Base-by-base conservation (phyloP, 1,284 basidiomycete species). In the Heliocybe sulcata region DNA sequence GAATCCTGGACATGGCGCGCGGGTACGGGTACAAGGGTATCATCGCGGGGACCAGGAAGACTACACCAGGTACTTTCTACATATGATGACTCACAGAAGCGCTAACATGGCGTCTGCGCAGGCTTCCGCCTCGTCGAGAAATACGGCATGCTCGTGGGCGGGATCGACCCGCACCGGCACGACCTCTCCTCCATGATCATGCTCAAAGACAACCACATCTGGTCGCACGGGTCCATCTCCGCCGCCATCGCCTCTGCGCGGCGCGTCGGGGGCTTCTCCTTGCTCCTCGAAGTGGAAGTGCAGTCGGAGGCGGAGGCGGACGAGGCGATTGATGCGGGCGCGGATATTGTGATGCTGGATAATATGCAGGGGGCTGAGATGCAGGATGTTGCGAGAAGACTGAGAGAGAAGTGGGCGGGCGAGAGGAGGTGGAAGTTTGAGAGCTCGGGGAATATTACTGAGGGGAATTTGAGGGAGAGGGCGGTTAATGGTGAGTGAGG, bases 121-220 rank as follows among this genome's bases (percentile, higher is more conserved):
- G 92, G 94, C 0, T 99, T 99, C 76, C 79, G 97, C 51, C 77
- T 98, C 16, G 95, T 99, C 3, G 96, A 99, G 71, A 99, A 99
- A 72, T 98, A 99, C 69, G 97, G 90, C 9, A 99, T 99, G 97
- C 76, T 98, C 48, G 93, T 99, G 25, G 96, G 97, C 23, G 97
- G 96, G 3, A 90, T 98, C 60, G 97, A 99, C 70, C 78, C 92
- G 19, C 97, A 99, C 74, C 82, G 97, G n/a, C 90, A 98, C 65
- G 95, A 98, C 71, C 78, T 99, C 31, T 94, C 91, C 35, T 93
- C 90, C 68, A 99, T 99, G 96, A 96, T 99, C 67, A 99, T 99
- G 96, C 84, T 99, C 65, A 99, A 99, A 73, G 96, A 99, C 67
- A 99, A 99, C 69, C 97, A 99, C 67, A 94, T 99, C 66, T 98